phyloP scores from a whole-genome alignment of 768 basidiomycete species.

The Chalciporus pseudorubinellus region DNA sequence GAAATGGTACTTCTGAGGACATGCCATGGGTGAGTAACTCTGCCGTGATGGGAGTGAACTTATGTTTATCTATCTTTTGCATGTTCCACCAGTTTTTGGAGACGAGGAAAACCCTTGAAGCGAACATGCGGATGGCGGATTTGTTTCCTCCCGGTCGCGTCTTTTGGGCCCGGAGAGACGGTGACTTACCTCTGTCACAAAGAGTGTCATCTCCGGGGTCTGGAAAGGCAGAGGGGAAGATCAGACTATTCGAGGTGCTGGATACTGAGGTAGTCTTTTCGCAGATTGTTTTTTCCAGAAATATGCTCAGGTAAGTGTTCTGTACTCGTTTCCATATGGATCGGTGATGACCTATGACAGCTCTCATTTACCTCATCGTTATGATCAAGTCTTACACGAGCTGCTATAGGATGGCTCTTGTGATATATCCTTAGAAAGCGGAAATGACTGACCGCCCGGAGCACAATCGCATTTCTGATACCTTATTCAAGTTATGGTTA shows the following conservation, averaged over 20 bases:
- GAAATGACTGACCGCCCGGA: slow-evolving; percentile 1
- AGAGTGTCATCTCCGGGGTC: slow-evolving; percentile 15
- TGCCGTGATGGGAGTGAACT: neutral
- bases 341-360: slow-evolving; percentile 31
- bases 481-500: too few relatives aligned
- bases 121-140: slow-evolving; percentile 73
- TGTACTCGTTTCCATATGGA: neutral
- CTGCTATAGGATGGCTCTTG: slow-evolving; percentile 41
- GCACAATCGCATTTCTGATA: slow-evolving; percentile 11
- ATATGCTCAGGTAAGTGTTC: slow-evolving; percentile 67
- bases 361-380: slow-evolving; percentile 78
- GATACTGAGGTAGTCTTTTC: slow-evolving; percentile 76
- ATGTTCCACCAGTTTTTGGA: slow-evolving; percentile 58
- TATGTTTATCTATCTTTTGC: neutral
- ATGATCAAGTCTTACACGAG: slow-evolving; percentile 73
- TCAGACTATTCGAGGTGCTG: slow-evolving; percentile 74
- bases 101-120: slow-evolving; percentile 79
- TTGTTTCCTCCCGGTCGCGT: slow-evolving; percentile 78
- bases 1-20: slow-evolving; percentile 51
- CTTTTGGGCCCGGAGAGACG: slow-evolving; percentile 75
- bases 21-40: slow-evolving; percentile 47
- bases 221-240: slow-evolving; percentile 41
- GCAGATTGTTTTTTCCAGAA: slow-evolving; percentile 77
- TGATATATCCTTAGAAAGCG: neutral
- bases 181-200: slow-evolving; percentile 58